Evolutionary conservation across 1,284 basidiomycete species (phyloP), one percentile per base, ranked within the genome.

Genomic region (Phellopilus nigrolimitatus): DNA sequence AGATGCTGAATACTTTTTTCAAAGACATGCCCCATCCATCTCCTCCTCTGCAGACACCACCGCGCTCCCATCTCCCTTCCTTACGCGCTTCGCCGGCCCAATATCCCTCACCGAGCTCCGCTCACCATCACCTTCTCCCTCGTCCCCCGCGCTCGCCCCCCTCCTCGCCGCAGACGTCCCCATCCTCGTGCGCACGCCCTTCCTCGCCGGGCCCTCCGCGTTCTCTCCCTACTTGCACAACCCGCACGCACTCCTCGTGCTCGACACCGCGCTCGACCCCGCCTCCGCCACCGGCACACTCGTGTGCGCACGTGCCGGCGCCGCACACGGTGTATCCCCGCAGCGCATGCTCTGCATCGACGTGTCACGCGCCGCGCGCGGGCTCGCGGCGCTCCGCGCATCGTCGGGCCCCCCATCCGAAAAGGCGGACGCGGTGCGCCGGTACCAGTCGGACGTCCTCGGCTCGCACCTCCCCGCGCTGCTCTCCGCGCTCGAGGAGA

Each of bases 391-490:
- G 5, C 66, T 88, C 34, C 72, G 70, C 49, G 56, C 69, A 10
- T 65, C 76, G 36, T 67, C 75, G 0, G 65, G 64, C 9, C 77
- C 78, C n/a, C n/a, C n/a, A n/a, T n/a, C n/a, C n/a, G n/a, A n/a
- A n/a, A n/a, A n/a, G 3, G 58, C 77, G 9, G 57, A 68, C 2
- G 71, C 75, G 21, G 71, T 88, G 9, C 79, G 84, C 56, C 68
- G 66, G 51, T 89, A 80, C 63, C 82, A 86, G 61, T 73, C 78
- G 55, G 74, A 80, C n/a, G 78, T 76, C 50, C 62, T 75, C 15
- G 73, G 67, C 9, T 88, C 86, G 12, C 69, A 71, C n/a, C 62
- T 87, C 15, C 73, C 79, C 13, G 60, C 66, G 22, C 51, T 87
- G 34, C 69, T 70, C 2, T 56, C 65, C 6, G 60, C 70, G 2